These are phyloP conservation scores for Tylopilus felleus DNA, from an alignment of 768 basidiomycete genomes.

Conservation along the genomic window DNA sequence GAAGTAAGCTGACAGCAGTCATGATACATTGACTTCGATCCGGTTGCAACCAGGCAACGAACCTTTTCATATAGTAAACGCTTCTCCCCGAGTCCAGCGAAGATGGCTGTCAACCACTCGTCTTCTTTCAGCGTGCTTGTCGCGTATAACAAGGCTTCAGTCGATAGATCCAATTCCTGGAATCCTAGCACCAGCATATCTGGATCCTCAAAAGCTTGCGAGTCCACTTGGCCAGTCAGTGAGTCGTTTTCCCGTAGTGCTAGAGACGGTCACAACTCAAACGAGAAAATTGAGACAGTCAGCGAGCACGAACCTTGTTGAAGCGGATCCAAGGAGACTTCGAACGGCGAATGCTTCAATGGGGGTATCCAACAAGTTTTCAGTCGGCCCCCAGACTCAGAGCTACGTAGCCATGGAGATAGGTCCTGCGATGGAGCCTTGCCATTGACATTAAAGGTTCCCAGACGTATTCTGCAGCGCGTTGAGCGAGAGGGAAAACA, in stretches of 20 bases:
- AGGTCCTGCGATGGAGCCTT: conserved; percentile 71
- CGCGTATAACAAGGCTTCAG: conserved; percentile 74
- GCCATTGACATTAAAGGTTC: conserved; percentile 86
- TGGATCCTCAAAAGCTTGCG: conserved; percentile 40
- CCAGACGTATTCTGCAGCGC: conserved; percentile 54
- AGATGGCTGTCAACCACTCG: conserved; percentile 62
- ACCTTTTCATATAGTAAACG: conserved; percentile 66
- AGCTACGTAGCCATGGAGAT: conserved; percentile 55
- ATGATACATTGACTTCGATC: neutral
- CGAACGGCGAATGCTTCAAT: conserved; percentile 36
- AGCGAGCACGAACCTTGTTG: conserved; percentile 19
- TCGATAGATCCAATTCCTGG: conserved; percentile 76
- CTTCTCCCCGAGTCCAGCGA: conserved; percentile 70
- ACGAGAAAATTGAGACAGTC: neutral
- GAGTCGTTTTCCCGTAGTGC: conserved; percentile 5
- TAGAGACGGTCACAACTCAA: neutral
- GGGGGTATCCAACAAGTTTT: conserved; percentile 33
- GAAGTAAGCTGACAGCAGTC: conserved; percentile 52
- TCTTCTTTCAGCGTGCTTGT: conserved; percentile 62
- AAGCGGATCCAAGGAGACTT: conserved; percentile 20
- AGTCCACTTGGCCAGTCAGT: conserved; percentile 7
- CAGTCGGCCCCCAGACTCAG: neutral
- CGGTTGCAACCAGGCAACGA: neutral
- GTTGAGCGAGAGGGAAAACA: neutral
- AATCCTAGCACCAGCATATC: conserved; percentile 76